These are phyloP conservation scores for Tylopilus cervinicoccineus DNA, from an alignment of 768 basidiomycete species.

Conservation along the genomic window DNA sequence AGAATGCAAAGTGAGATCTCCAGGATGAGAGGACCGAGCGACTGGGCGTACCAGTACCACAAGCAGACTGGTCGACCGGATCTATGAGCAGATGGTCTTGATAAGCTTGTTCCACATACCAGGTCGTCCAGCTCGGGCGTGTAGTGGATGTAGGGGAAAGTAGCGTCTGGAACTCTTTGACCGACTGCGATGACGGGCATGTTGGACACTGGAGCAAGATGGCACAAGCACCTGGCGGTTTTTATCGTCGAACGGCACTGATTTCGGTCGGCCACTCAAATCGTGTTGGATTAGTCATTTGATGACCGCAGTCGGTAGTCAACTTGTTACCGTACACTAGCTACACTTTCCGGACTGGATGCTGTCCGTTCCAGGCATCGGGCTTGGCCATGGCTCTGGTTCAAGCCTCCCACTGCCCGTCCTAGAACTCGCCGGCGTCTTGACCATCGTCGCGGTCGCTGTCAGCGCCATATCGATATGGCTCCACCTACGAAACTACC, in stretches of 20 bases:
- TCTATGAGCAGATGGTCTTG: slow-evolving; percentile 3
- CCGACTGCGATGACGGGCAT: slow-evolving; percentile 49
- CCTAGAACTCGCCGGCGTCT: slow-evolving; percentile 58
- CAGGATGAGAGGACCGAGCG: background rate
- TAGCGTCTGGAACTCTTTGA: slow-evolving; percentile 43
- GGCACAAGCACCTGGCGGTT: too few relatives aligned
- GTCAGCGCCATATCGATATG: slow-evolving; percentile 74
- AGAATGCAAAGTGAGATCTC: background rate
- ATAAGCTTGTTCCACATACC: slow-evolving; percentile 33
- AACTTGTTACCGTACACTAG: too few relatives aligned
- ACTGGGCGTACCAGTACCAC: slow-evolving; percentile 57
- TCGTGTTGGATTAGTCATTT: background rate
- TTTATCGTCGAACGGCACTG: background rate
- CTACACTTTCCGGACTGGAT: background rate
- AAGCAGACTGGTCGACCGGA: slow-evolving; percentile 43
- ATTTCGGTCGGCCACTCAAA: too few relatives aligned
- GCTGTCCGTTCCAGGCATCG: slow-evolving; percentile 13
- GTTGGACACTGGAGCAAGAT: too few relatives aligned
- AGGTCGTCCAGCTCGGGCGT: slow-evolving; percentile 57
- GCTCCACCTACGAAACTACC: slow-evolving; percentile 82
- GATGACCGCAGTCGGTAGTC: background rate
- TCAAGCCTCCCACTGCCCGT: slow-evolving; percentile 55
- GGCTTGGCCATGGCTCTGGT: slow-evolving; percentile 46
- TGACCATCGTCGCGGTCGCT: slow-evolving; percentile 63
- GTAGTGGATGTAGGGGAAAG: slow-evolving; percentile 56